Evolutionary conservation across 352 stramenopile species (phyloP), one percentile per base, ranked within the genome.

Genomic region (Pythium biforme): DNA sequence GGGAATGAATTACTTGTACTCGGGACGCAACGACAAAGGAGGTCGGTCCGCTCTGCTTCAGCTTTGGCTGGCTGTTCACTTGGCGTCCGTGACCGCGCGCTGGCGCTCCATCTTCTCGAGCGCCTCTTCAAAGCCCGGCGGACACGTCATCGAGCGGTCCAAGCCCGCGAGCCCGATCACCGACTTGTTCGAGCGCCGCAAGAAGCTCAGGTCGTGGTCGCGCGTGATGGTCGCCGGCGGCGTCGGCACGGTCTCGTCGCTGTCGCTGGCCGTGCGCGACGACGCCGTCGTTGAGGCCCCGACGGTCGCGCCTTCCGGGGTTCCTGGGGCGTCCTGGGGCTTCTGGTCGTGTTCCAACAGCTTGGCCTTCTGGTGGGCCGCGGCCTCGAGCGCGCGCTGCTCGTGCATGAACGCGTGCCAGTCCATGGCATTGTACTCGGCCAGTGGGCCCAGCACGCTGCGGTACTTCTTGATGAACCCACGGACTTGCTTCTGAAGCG

Each of bases 361-460:
- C 58, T 70, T 73, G 15, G 31, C 55, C 27, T 79, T 60, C 8
- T 63, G 41, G 48, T 81, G 83, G 34, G 69, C 48, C 43, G 73
- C 72, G 9, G 66, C 67, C 15, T 75, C 41, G 19, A 79, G 62
- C 63, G 73, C 62, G 58, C 67, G 74, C 40, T 78, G 79, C 47
- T 81, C 70, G 71, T 90, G 86, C 86, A 95, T 95, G 72, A 87
- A 95, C 59, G 83, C 77, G 47, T 75, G 84, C 86, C 86, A 95
- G 68, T 95, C 86, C 39, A 95, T 77, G 52, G 86, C 83, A 52
- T 82, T 79, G 4, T 77, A 70, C 50, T 91, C 81, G 3, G 80
- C 81, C 17, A 95, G 69, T 48, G 86, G 81, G 17, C 86, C 86
- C 9, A 95, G 59, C 14, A 78, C 52, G 25, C 58, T 29, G 17